These are phyloP conservation scores for Cyberlindnera maritima DNA, from an alignment of 805 yeast species.

Conservation along the genomic window DNA sequence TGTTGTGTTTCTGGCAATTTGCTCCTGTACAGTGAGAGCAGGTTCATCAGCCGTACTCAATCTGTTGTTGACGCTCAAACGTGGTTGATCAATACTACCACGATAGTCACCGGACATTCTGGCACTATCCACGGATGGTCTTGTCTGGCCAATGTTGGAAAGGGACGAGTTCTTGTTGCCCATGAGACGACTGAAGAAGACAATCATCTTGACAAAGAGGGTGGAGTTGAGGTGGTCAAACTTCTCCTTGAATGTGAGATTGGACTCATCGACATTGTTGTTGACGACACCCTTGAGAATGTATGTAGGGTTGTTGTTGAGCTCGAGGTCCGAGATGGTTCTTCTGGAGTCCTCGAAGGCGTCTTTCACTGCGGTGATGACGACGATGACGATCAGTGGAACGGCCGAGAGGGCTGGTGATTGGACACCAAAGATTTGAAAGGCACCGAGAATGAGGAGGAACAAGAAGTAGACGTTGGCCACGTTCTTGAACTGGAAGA, in stretches of 20 bases:
- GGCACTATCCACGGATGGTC: constrained; percentile 19
- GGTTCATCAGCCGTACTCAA: not conserved
- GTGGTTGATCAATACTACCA: constrained; percentile 4
- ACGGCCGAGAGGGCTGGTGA: constrained; percentile 73
- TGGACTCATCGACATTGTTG: constrained; percentile 57
- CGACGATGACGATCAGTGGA: constrained; percentile 75
- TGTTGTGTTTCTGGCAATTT: constrained; percentile 8
- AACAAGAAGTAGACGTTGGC: constrained; percentile 88
- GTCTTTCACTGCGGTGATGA: constrained; percentile 73
- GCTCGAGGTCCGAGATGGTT: constrained; percentile 66
- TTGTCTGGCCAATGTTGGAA: constrained; percentile 5
- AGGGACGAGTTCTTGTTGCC: constrained; percentile 15
- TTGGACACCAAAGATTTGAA: constrained; percentile 77
- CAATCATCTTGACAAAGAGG: constrained; percentile 23
- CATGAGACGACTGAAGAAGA: constrained; percentile 20
- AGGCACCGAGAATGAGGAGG: constrained; percentile 75
- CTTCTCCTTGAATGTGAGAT: constrained; percentile 41
- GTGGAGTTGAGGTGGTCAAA: constrained; percentile 52
- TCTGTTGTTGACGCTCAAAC: constrained; percentile 2
- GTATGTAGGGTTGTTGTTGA: constrained; percentile 72
- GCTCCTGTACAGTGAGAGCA: constrained; percentile 8
- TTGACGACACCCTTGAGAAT: constrained; percentile 54
- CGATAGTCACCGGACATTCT: constrained; percentile 4
- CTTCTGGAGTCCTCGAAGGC: constrained; percentile 81
- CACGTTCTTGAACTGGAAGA: constrained; percentile 77